These are phyloP conservation scores for Penicillium salamii DNA, from an alignment of 495 filamentous ascomycete species.

Conservation along the genomic window DNA sequence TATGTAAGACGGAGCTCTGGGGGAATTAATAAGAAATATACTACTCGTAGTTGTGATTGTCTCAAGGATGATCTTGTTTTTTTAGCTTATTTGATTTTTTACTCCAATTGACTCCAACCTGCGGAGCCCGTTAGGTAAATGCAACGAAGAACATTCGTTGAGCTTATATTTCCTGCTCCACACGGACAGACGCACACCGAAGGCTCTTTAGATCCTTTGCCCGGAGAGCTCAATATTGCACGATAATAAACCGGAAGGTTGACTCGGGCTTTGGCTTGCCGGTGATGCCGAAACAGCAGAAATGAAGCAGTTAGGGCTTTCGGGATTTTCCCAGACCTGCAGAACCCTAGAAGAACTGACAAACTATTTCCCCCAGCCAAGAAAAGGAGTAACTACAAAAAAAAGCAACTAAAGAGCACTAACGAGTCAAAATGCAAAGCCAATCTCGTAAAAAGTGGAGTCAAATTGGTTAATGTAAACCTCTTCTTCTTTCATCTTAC, in stretches of 20 bases:
- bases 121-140: not conserved
- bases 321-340: too few relatives aligned
- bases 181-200: not conserved
- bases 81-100: not conserved
- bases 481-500: not conserved
- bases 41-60: too few relatives aligned
- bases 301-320: not conserved
- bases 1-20: constrained; percentile 3
- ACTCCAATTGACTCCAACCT: not conserved
- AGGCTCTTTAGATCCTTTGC: not conserved
- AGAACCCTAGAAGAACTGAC: too few relatives aligned
- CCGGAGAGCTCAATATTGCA: not conserved
- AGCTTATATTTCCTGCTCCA: not conserved
- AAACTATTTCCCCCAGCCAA: too few relatives aligned
- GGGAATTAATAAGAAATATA: constrained; percentile 13
- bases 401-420: too few relatives aligned
- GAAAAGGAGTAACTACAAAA: too few relatives aligned
- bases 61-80: not conserved
- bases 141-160: not conserved
- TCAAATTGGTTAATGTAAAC: not conserved
- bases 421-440: not conserved
- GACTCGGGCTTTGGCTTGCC: not conserved
- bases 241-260: not conserved
- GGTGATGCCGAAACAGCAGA: not conserved
- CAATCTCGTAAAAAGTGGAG: constrained; percentile 2